Evolutionary conservation across 495 filamentous ascomycete genomes (phyloP).

Genomic region (Endocarpon pusillum): DNA sequence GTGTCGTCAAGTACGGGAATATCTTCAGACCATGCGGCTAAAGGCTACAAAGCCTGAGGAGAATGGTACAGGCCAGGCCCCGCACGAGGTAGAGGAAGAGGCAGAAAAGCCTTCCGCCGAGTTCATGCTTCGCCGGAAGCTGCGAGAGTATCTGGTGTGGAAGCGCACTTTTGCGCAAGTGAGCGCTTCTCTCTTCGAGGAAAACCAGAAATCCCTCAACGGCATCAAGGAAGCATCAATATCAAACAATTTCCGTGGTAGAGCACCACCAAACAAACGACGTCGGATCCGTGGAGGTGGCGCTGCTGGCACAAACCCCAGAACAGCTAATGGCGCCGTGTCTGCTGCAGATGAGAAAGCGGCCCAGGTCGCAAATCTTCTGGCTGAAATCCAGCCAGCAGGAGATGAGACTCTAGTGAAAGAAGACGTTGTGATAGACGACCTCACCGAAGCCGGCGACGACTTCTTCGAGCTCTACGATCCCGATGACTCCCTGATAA

Average conservation of each 20-base stretch:
- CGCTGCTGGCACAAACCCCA: slow-evolving; percentile 32
- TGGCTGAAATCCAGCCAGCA: slow-evolving; percentile 51
- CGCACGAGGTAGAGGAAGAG: slow-evolving; percentile 22
- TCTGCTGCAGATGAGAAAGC: slow-evolving; percentile 68
- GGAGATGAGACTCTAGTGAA: slow-evolving; percentile 45
- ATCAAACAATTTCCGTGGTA: slow-evolving; percentile 31
- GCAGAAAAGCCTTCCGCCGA: slow-evolving; percentile 49
- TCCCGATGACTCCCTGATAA: slow-evolving; percentile 70
- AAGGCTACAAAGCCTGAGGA: slow-evolving; percentile 23
- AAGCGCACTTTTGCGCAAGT: slow-evolving; percentile 79
- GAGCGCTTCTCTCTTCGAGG: slow-evolving; percentile 50
- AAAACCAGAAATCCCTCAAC: slow-evolving; percentile 65
- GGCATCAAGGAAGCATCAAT: slow-evolving; percentile 21
- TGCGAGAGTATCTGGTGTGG: slow-evolving; percentile 85
- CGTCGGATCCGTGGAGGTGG: slow-evolving; percentile 78
- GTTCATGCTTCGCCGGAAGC: slow-evolving; percentile 74
- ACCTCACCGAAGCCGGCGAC: slow-evolving; percentile 73
- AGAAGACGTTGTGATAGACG: slow-evolving; percentile 58
- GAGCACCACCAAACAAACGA: slow-evolving; percentile 70
- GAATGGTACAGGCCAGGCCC: slow-evolving; percentile 9
- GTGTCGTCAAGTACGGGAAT: slow-evolving; percentile 80
- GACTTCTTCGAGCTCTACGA: slow-evolving; percentile 89
- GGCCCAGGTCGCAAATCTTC: slow-evolving; percentile 47
- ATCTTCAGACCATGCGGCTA: slow-evolving; percentile 81
- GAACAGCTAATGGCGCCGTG: slow-evolving; percentile 48